Conservation (phyloP, 768 basidiomycete genomes). For the Leucosporidium scottii region DNA sequence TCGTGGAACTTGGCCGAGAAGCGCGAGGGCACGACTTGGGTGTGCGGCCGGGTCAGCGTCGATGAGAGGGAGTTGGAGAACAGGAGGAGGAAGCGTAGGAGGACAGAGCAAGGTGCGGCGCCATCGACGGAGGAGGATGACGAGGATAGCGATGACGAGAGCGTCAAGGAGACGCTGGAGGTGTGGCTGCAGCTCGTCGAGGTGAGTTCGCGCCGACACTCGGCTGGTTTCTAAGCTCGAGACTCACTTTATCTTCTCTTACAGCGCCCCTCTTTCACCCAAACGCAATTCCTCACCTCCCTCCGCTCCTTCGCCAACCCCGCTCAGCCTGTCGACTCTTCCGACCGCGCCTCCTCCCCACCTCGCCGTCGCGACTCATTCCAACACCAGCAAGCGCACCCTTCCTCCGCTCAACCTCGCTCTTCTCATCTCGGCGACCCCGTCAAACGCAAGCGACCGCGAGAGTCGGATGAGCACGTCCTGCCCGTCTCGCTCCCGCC, state of each 20-base stretch:
- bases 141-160: constrained; percentile 18
- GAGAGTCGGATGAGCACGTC: constrained; percentile 2
- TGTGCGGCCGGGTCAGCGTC: constrained; percentile 15
- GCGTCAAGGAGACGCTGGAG: constrained; percentile 27
- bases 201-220: constrained; percentile 1
- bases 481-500: constrained; percentile 6
- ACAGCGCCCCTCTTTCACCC: constrained; percentile 32
- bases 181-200: constrained; percentile 31
- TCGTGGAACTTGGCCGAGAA: constrained; percentile 33
- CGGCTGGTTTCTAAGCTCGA: neutral
- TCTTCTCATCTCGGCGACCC: constrained; percentile 14
- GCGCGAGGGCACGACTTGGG: constrained; percentile 30
- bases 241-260: neutral
- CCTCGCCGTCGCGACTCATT: constrained; percentile 6
- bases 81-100: constrained; percentile 11
- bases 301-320: constrained; percentile 30
- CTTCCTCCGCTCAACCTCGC: neutral
- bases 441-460: constrained; percentile 22
- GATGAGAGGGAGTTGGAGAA: neutral
- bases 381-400: neutral
- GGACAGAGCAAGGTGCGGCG: neutral
- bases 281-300: constrained; percentile 28
- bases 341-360: constrained; percentile 21
- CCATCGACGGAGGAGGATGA: neutral
- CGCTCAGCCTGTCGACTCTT: constrained; percentile 13